phyloP scores from a whole-genome alignment of 805 yeast genomes.

The Lachancea sp. region DNA sequence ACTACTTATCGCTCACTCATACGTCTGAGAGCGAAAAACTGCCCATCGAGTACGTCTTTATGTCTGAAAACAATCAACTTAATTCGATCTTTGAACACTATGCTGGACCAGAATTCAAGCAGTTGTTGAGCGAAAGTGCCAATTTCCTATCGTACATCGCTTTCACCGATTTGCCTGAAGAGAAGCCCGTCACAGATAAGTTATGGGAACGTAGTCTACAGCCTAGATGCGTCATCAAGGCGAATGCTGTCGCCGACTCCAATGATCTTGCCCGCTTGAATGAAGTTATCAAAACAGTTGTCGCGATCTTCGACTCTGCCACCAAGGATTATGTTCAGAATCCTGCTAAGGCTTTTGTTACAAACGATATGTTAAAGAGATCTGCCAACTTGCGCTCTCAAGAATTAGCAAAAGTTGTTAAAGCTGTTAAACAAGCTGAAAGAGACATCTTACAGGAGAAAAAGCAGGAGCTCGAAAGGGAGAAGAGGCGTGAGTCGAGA shows the following conservation, averaged over 20 bases:
- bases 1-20: conserved; percentile 77
- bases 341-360: conserved; percentile 46
- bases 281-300: conserved; percentile 47
- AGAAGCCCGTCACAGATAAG: conserved; percentile 55
- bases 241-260: conserved; percentile 44
- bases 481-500: conserved; percentile 51
- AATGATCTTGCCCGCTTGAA: conserved; percentile 46
- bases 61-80: conserved; percentile 84
- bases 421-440: conserved; percentile 55
- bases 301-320: conserved; percentile 54
- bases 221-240: conserved; percentile 47
- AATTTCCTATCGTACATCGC: conserved; percentile 59
- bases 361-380: conserved; percentile 72
- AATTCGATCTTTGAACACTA: conserved; percentile 55
- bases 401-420: conserved; percentile 65
- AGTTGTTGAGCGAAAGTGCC: conserved; percentile 39
- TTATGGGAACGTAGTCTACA: conserved; percentile 48
- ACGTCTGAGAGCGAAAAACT: conserved; percentile 66
- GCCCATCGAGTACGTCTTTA: conserved; percentile 72
- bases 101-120: conserved; percentile 36
- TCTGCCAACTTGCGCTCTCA: conserved; percentile 68
- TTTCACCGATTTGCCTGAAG: conserved; percentile 77
- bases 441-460: conserved; percentile 65
- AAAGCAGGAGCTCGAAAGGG: conserved; percentile 62
- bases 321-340: conserved; percentile 35